Percentiles rank a stretch among this genome's conserved stretches.
phyloP scores from a whole-genome alignment of 2,329 filamentous ascomycete species.

The Pseudofabraea citricarpa region DNA sequence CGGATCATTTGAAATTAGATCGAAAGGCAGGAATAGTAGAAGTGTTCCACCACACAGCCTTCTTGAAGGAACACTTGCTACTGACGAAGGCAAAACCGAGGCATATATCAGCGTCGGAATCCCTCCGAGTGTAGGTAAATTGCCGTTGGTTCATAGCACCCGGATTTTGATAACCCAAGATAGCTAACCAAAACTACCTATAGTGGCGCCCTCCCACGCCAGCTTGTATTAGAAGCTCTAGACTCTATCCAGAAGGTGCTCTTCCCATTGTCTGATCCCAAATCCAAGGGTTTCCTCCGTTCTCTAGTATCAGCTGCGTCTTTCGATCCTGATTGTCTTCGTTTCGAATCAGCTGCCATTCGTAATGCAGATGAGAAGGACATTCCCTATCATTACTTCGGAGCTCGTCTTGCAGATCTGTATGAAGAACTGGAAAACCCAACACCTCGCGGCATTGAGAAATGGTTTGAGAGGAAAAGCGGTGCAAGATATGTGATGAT shows the following conservation, averaged over 20 bases:
- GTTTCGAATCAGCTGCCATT: constrained; percentile 6
- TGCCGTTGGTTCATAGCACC: not conserved
- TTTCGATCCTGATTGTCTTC: constrained; percentile 13
- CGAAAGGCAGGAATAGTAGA: constrained; percentile 19
- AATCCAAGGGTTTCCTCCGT: constrained; percentile 14
- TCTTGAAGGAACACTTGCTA: constrained; percentile 25
- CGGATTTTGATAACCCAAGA: not conserved
- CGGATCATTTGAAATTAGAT: constrained; percentile 25
- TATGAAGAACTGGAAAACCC: constrained; percentile 24
- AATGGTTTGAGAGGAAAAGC: constrained; percentile 24
- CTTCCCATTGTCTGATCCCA: constrained; percentile 17
- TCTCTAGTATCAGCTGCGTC: constrained; percentile 9
- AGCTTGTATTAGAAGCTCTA: constrained; percentile 23
- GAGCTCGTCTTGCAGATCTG: constrained; percentile 19
- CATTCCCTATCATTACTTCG: constrained; percentile 23
- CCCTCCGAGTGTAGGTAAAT: constrained; percentile 10
- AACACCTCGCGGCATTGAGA: constrained; percentile 20
- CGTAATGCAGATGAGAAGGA: constrained; percentile 14
- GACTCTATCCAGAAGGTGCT: constrained; percentile 20
- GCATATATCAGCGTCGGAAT: constrained; percentile 6
- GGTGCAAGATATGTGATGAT: constrained; percentile 26
- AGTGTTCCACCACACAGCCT: constrained; percentile 27
- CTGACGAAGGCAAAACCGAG: constrained; percentile 8
- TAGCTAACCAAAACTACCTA: not conserved
- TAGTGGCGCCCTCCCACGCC: constrained; percentile 17